phyloP scores from a whole-genome alignment of 1,284 basidiomycete species.

The Exobasidium cylindrosporum region DNA sequence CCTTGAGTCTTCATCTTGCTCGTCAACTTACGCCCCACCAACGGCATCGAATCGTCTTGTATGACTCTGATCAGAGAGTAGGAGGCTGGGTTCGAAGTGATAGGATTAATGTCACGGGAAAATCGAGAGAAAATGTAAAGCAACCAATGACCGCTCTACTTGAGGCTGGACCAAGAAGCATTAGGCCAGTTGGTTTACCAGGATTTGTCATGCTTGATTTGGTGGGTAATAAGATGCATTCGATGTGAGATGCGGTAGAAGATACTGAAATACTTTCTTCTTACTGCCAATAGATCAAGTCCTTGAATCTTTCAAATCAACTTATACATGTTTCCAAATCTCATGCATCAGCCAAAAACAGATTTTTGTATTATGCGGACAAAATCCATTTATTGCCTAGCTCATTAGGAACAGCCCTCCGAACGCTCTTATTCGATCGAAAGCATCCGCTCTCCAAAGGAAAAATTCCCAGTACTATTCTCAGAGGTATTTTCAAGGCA shows the following conservation, averaged over 20 bases:
- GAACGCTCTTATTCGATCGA: constrained; percentile 38
- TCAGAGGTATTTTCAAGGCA: constrained; percentile 63
- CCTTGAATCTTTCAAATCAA: constrained; percentile 65
- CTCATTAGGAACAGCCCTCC: constrained; percentile 57
- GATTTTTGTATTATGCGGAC: constrained; percentile 69
- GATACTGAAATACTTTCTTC: constrained; percentile 2
- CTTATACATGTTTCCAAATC: constrained; percentile 67
- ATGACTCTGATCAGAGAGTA: constrained; percentile 66
- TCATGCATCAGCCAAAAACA: constrained; percentile 69
- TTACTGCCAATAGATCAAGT: constrained; percentile 64
- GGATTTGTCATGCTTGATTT: constrained; percentile 66
- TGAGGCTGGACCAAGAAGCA: constrained; percentile 47
- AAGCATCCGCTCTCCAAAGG: constrained; percentile 23
- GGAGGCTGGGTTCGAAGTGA: constrained; percentile 82
- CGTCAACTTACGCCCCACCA: constrained; percentile 62
- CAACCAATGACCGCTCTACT: constrained; percentile 25
- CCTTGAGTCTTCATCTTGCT: constrained; percentile 74
- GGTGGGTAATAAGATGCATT: constrained; percentile 61
- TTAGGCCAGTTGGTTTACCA: constrained; percentile 41
- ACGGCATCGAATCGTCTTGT: constrained; percentile 61
- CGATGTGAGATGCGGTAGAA: constrained; percentile 11
- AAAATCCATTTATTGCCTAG: constrained; percentile 60
- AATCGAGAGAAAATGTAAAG: background rate
- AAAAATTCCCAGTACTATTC: constrained; percentile 33
- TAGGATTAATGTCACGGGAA: constrained; percentile 57